These are phyloP conservation scores for Chaetomiaceae sp. DNA, from an alignment of 2,329 filamentous ascomycete species.

Conservation along the genomic window DNA sequence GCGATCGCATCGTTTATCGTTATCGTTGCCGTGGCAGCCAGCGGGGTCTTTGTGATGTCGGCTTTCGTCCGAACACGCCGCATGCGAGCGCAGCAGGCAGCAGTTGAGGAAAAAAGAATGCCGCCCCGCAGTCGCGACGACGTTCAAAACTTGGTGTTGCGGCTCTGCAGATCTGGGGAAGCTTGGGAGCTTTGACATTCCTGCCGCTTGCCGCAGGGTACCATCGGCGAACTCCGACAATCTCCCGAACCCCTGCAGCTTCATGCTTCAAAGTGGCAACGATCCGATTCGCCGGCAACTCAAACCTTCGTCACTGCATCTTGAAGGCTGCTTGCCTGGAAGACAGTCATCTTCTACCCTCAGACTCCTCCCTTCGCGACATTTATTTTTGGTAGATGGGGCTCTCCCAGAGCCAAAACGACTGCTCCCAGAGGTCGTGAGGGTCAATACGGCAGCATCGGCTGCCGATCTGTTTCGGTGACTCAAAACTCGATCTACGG, in stretches of 20 bases:
- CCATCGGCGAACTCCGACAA: not conserved
- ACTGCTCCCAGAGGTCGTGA: too few species aligned
- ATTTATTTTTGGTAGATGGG: too few species aligned
- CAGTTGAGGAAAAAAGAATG: not conserved
- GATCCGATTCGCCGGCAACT: not conserved
- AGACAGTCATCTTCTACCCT: too few species aligned
- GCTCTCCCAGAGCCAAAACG: too few species aligned
- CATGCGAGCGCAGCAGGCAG: not conserved
- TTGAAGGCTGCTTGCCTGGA: too few species aligned
- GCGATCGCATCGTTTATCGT: slow-evolving; percentile 17
- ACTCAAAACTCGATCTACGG: too few species aligned
- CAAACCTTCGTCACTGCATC: too few species aligned
- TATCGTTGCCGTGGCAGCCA: slow-evolving; percentile 9
- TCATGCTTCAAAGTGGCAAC: not conserved
- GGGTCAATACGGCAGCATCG: too few species aligned
- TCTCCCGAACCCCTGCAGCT: not conserved
- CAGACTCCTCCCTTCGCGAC: too few species aligned
- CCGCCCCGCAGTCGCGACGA: slow-evolving; percentile 5
- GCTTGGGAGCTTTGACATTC: slow-evolving; percentile 12
- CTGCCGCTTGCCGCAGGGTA: not conserved
- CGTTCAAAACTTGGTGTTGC: slow-evolving; percentile 18
- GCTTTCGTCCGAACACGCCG: not conserved
- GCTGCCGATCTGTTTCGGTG: too few species aligned
- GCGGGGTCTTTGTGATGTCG: not conserved
- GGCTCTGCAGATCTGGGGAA: slow-evolving; percentile 21